Conservation (phyloP, 768 basidiomycete species). For the Lactarius hengduanensis region DNA sequence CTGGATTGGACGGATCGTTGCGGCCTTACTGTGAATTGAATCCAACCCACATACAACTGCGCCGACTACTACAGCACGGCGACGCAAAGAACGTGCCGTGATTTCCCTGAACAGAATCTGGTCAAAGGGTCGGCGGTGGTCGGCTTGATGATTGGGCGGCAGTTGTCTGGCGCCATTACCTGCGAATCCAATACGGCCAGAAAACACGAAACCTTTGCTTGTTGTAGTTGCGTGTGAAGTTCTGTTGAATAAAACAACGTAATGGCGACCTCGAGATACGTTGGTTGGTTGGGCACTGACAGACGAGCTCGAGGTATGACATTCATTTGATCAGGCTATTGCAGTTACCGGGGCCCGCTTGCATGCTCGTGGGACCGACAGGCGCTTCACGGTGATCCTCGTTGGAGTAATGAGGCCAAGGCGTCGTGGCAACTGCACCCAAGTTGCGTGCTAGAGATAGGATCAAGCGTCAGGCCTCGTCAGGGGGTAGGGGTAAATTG, state of each 20-base stretch:
- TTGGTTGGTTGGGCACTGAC: background rate
- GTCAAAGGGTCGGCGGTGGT: background rate
- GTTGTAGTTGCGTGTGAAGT: background rate
- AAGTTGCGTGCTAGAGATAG: background rate
- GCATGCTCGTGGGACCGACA: background rate
- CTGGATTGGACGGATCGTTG: background rate
- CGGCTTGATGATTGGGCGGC: background rate
- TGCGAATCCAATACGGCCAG: background rate
- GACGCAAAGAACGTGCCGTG: background rate
- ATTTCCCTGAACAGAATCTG: background rate
- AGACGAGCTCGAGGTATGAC: background rate
- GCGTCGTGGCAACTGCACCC: background rate
- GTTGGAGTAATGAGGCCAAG: slow-evolving; percentile 1
- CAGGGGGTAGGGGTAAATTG: background rate
- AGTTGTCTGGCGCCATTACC: background rate
- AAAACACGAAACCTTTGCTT: background rate
- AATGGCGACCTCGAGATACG: background rate
- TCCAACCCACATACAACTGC: background rate
- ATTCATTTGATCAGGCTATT: background rate
- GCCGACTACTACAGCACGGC: background rate
- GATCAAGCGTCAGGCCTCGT: background rate
- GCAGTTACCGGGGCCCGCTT: background rate
- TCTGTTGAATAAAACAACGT: background rate
- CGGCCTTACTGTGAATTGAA: background rate
- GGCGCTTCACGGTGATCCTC: background rate